phyloP scores from a whole-genome alignment of 495 filamentous ascomycete genomes.

The Penicillium paradoxum region DNA sequence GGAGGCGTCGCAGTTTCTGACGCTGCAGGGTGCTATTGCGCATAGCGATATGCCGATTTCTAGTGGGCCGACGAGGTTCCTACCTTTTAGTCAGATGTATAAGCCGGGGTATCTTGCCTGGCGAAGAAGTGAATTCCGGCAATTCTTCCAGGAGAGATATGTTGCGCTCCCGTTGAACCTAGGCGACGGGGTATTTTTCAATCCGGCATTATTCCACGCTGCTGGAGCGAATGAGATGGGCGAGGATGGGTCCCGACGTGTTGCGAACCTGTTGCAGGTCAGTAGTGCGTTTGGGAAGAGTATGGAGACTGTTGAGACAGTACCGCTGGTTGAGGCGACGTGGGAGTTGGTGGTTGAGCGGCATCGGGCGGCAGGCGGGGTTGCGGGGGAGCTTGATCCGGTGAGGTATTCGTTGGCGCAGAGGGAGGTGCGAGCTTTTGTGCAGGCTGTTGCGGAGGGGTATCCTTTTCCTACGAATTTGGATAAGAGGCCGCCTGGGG shows the following conservation, averaged over 20 bases:
- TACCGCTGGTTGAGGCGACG: conserved; percentile 35
- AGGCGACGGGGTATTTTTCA: conserved; percentile 55
- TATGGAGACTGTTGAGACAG: conserved; percentile 50
- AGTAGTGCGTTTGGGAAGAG: conserved; percentile 53
- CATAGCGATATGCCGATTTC: conserved; percentile 51
- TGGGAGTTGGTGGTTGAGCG: conserved; percentile 36
- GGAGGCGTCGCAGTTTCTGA: conserved; percentile 43
- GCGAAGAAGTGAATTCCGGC: conserved; percentile 40
- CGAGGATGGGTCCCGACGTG: conserved; percentile 35
- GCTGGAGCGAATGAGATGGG: conserved; percentile 47
- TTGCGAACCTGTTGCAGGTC: conserved; percentile 51
- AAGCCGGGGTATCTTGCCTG: conserved; percentile 48
- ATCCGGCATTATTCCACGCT: conserved; percentile 53
- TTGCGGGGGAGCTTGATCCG: conserved; percentile 28
- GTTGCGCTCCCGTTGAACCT: conserved; percentile 41
- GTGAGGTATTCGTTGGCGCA: background rate
- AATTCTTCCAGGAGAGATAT: conserved; percentile 44
- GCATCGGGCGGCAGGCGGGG: conserved; percentile 27
- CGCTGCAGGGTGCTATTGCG: conserved; percentile 53
- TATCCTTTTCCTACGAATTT: conserved; percentile 56
- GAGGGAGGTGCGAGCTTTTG: conserved; percentile 27
- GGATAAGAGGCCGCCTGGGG: conserved; percentile 44
- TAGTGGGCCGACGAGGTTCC: conserved; percentile 49
- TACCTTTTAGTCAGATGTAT: conserved; percentile 51
- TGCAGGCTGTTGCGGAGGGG: conserved; percentile 46